phyloP scores from a whole-genome alignment of 306 rosid genomes.

The Sechiopsis laciniata region DNA sequence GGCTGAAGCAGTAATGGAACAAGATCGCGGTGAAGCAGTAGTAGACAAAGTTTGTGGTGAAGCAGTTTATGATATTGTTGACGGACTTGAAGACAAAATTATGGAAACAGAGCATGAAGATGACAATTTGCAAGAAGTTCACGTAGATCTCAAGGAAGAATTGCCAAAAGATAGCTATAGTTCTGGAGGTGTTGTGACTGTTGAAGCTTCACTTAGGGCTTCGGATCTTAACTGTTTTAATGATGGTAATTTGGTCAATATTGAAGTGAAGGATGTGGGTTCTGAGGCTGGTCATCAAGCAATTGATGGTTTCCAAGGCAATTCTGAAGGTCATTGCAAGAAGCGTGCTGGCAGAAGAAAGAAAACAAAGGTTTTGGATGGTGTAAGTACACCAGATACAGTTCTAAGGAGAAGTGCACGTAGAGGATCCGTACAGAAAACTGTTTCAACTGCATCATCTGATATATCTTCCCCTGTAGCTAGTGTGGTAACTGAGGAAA shows the following conservation, averaged over 20 bases:
- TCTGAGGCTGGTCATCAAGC: conserved; percentile 39
- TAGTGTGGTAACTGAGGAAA: conserved; percentile 59
- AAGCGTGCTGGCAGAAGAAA: conserved; percentile 46
- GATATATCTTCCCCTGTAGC: conserved; percentile 41
- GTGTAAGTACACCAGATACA: conserved; percentile 42
- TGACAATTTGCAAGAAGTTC: conserved; percentile 32
- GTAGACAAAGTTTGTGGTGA: conserved; percentile 25
- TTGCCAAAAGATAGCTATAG: conserved; percentile 28
- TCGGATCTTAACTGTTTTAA: conserved; percentile 27
- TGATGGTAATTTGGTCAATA: conserved; percentile 34
- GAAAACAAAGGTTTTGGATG: conserved; percentile 49
- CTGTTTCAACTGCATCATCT: conserved; percentile 23
- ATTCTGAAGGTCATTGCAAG: conserved; percentile 38
- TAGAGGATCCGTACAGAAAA: conserved; percentile 52
- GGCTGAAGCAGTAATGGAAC: conserved; percentile 28
- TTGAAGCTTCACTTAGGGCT: conserved; percentile 26
- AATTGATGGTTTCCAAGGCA: conserved; percentile 35
- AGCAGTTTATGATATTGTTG: conserved; percentile 18
- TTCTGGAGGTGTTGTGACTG: conserved; percentile 32
- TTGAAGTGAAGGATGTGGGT: conserved; percentile 39
- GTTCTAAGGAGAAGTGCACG: conserved; percentile 94
- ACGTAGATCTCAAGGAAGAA: conserved; percentile 32
- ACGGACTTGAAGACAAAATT: conserved; percentile 25
- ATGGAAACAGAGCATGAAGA: conserved; percentile 27
- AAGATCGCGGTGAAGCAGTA: conserved; percentile 25